A percentile compares a stretch with the other conserved stretches of the same genome.
These are phyloP conservation scores for Neurospora sp. DNA, from an alignment of 2,329 filamentous ascomycete species.

Conservation along the genomic window DNA sequence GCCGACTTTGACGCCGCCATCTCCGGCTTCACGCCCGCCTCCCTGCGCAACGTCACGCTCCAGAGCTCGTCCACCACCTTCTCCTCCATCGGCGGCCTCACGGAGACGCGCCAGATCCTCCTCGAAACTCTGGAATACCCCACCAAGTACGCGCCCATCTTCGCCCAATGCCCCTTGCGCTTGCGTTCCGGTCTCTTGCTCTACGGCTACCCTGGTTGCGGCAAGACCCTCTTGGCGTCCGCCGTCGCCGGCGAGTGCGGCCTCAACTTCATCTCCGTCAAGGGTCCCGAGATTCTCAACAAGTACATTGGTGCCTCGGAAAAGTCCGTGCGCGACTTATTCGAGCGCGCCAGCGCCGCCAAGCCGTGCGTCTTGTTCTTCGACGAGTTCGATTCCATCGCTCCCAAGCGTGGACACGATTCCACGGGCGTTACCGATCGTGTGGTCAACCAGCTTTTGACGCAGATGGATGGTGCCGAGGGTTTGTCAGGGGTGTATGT, in stretches of 20 bases:
- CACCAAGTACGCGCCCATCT: conserved; percentile 95
- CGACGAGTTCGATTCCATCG: conserved; percentile 96
- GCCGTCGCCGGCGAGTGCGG: conserved; percentile 97
- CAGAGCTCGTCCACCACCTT: conserved; percentile 83
- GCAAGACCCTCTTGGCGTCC: conserved; percentile 89
- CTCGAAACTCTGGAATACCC: conserved; percentile 94
- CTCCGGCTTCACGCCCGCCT: conserved; percentile 89
- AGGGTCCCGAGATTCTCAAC: conserved; percentile 95
- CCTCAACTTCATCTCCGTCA: conserved; percentile 96
- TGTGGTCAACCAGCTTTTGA: conserved; percentile 95
- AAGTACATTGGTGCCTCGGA: conserved; percentile 98
- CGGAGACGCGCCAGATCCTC: conserved; percentile 78
- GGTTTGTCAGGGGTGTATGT: conserved; percentile 93
- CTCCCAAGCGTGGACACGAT: conserved; percentile 93
- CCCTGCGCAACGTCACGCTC: conserved; percentile 84
- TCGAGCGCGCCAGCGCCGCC: conserved; percentile 83
- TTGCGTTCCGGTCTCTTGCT: conserved; percentile 84
- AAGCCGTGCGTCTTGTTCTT: conserved; percentile 95
- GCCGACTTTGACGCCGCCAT: conserved; percentile 77
- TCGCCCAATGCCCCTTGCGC: conserved; percentile 89
- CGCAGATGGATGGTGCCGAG: conserved; percentile 98
- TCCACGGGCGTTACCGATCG: conserved; percentile 97
- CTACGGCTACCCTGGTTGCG: conserved; percentile 92
- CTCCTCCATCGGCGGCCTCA: conserved; percentile 79
- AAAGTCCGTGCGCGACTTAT: conserved; percentile 90